phyloP scores from a whole-genome alignment of 1,139 yeast genomes.

The Candida frijolesensis region DNA sequence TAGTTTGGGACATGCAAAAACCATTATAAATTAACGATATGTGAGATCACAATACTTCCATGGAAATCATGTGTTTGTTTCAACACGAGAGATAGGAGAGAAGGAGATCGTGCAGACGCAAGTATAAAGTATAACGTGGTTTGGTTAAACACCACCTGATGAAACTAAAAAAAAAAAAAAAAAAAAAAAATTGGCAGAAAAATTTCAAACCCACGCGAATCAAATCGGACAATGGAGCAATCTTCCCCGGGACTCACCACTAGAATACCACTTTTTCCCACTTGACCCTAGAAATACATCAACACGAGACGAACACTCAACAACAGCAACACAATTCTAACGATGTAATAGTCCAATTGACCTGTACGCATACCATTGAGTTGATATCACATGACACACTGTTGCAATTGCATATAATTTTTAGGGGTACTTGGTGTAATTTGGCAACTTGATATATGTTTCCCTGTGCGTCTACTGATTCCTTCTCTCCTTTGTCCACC shows the following conservation, averaged over 20 bases:
- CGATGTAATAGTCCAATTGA: not conserved
- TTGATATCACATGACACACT: not conserved
- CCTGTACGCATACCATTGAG: not conserved
- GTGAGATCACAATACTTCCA: not conserved
- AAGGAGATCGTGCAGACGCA: not conserved
- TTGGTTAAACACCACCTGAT: slow-evolving; percentile 3
- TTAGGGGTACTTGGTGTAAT: not conserved
- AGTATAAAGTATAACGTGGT: not conserved
- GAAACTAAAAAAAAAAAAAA: not conserved
- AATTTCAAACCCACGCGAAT: slow-evolving; percentile 1
- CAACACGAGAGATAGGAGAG: not conserved
- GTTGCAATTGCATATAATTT: not conserved
- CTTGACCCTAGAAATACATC: not conserved
- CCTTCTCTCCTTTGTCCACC: not conserved
- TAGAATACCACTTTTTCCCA: not conserved
- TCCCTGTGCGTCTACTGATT: slow-evolving; percentile 4
- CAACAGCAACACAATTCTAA: not conserved
- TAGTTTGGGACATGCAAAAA: not conserved
- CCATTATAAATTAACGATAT: not conserved
- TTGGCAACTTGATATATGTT: no score
- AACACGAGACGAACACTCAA: slow-evolving; percentile 1
- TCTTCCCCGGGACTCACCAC: slow-evolving; percentile 5
- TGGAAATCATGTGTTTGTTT: not conserved
- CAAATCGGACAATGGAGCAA: slow-evolving; percentile 4
- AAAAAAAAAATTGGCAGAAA: not conserved